Percentiles rank a stretch among this genome's conserved stretches.
phyloP scores from a whole-genome alignment of 441 rosid genomes.

The Syzygium malaccense region DNA sequence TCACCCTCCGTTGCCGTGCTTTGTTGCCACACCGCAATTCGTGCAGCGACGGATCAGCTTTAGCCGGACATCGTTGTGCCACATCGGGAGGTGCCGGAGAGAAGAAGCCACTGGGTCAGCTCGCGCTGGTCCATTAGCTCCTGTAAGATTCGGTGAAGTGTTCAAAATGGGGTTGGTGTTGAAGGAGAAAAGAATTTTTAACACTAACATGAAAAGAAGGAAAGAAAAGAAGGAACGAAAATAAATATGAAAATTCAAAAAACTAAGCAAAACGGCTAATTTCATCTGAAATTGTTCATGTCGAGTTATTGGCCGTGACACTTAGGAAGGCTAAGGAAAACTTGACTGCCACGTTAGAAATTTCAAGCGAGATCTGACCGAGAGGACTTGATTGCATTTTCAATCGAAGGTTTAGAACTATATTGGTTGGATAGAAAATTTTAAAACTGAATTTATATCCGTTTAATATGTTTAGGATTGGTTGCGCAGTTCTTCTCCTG shows the following conservation, averaged over 20 bases:
- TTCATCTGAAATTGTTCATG: too few species aligned
- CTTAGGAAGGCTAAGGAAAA: background rate
- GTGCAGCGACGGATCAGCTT: slow-evolving; percentile 24
- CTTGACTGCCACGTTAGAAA: background rate
- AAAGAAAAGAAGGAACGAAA: background rate
- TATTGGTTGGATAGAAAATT: background rate
- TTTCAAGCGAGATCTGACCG: accelerated
- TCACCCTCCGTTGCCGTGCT: background rate
- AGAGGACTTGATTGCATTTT: background rate
- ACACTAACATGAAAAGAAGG: background rate
- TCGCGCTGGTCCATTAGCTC: slow-evolving; percentile 56
- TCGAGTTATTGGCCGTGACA: accelerated
- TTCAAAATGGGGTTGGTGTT: too few species aligned
- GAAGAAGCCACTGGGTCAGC: slow-evolving; percentile 61
- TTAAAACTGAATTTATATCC: too few species aligned
- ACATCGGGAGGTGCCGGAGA: slow-evolving; percentile 29
- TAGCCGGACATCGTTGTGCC: slow-evolving; percentile 41
- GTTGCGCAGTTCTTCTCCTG: background rate
- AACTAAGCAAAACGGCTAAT: background rate
- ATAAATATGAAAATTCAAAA: background rate
- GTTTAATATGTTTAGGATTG: too few species aligned
- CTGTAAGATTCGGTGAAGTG: slow-evolving; percentile 77
- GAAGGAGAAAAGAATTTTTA: background rate
- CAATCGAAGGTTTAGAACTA: background rate
- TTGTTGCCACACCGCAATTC: background rate